Evolutionary conservation across 2,329 filamentous ascomycete genomes (phyloP).

Genomic region (Parastagonospora nodorum): DNA sequence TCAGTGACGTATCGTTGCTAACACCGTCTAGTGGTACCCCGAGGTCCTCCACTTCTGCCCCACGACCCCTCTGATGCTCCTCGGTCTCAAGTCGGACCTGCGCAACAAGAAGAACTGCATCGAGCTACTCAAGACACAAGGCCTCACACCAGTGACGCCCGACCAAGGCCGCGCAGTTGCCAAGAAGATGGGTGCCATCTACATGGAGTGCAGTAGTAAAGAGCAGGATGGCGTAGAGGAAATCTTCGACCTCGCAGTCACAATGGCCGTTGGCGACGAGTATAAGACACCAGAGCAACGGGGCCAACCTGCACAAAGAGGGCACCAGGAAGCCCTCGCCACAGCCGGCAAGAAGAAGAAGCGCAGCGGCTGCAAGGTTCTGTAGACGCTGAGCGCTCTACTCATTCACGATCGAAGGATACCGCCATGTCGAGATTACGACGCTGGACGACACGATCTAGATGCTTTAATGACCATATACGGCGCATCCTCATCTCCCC

Average conservation of each 20-base stretch:
- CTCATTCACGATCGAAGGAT: constrained; percentile 21
- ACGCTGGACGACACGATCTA: constrained; percentile 49
- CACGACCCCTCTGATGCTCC: constrained; percentile 91
- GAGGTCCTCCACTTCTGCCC: constrained; percentile 99
- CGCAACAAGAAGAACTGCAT: constrained; percentile 95
- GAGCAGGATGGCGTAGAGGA: constrained; percentile 96
- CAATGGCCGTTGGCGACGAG: constrained; percentile 82
- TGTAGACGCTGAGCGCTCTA: constrained; percentile 14
- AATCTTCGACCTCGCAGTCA: constrained; percentile 90
- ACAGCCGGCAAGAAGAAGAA: constrained; percentile 46
- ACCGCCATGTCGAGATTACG: constrained; percentile 41
- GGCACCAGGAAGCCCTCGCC: constrained; percentile 27
- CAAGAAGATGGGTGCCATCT: constrained; percentile 89
- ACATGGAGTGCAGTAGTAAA: constrained; percentile 99
- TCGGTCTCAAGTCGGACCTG: constrained; percentile 95
- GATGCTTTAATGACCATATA: constrained; percentile 45
- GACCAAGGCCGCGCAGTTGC: constrained; percentile 89
- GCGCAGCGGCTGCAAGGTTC: constrained; percentile 46
- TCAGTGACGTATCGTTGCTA: constrained; percentile 16
- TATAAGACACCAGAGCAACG: constrained; percentile 37
- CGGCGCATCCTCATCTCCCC: constrained; percentile 31
- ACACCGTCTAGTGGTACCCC: constrained; percentile 84
- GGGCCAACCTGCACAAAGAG: constrained; percentile 16
- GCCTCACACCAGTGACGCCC: constrained; percentile 89
- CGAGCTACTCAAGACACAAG: constrained; percentile 97